These are phyloP conservation scores for Strobilomyces dryophilus DNA, from an alignment of 768 basidiomycete species.

Conservation along the genomic window DNA sequence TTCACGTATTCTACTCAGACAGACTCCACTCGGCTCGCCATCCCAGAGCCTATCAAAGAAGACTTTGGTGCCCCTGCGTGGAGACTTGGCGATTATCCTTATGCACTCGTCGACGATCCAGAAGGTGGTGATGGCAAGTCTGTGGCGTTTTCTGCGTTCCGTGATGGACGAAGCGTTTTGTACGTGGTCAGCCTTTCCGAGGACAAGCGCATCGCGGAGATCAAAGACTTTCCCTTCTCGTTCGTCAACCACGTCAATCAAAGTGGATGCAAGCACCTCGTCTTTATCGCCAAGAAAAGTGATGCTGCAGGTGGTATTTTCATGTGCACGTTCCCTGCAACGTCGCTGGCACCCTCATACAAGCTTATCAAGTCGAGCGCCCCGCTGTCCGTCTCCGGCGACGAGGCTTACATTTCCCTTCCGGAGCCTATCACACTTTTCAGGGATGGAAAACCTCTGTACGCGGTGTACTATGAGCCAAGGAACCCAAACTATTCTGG, in stretches of 20 bases:
- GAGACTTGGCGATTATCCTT: constrained; percentile 45
- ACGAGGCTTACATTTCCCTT: constrained; percentile 38
- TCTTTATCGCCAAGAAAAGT: constrained; percentile 32
- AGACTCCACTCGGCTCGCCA: constrained; percentile 24
- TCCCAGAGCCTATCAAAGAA: constrained; percentile 41
- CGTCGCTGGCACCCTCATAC: constrained; percentile 23
- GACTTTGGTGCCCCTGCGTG: constrained; percentile 62
- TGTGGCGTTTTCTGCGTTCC: constrained; percentile 30
- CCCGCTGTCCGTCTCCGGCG: constrained; percentile 5
- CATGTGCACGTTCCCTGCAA: constrained; percentile 23
- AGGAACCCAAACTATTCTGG: constrained; percentile 58
- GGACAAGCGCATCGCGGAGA: constrained; percentile 23
- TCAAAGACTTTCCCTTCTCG: constrained; percentile 33
- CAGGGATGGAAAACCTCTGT: constrained; percentile 38
- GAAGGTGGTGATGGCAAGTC: constrained; percentile 15
- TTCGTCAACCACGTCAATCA: constrained; percentile 22
- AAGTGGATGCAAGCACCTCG: constrained; percentile 21
- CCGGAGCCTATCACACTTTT: constrained; percentile 46
- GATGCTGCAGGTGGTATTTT: constrained; percentile 32
- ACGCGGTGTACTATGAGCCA: constrained; percentile 67
- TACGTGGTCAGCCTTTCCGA: constrained; percentile 29
- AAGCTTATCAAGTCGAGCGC: constrained; percentile 24
- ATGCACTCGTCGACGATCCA: constrained; percentile 39
- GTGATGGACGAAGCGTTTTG: constrained; percentile 32
- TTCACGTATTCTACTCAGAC: constrained; percentile 45